These are phyloP conservation scores for Rugonectria rugulosa DNA, from an alignment of 2,329 filamentous ascomycete genomes.

Conservation along the genomic window DNA sequence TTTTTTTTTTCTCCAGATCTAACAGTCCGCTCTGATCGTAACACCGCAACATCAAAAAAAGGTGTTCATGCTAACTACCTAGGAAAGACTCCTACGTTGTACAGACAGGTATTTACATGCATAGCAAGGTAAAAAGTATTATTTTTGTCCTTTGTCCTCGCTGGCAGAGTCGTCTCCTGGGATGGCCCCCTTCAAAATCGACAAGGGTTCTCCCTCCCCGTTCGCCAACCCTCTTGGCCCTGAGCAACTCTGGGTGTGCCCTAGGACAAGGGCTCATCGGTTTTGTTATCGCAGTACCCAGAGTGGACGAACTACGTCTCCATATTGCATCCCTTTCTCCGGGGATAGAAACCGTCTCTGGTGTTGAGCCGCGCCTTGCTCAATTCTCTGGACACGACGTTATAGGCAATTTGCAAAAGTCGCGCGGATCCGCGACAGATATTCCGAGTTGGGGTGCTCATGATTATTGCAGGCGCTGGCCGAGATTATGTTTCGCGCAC, in stretches of 20 bases:
- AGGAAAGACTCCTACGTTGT: no score
- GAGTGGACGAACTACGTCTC: constrained; percentile 28
- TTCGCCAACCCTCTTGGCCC: constrained; percentile 13
- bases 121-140: no score
- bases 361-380: constrained; percentile 22
- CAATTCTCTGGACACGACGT: constrained; percentile 26
- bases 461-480: constrained; percentile 34
- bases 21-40: constrained; percentile 34
- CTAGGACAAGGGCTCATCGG: constrained; percentile 26
- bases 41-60: constrained; percentile 28
- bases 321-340: constrained; percentile 24
- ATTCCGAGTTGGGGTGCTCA: constrained; percentile 31
- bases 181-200: constrained; percentile 20
- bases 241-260: constrained; percentile 16
- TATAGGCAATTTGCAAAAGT: constrained; percentile 30
- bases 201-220: constrained; percentile 11
- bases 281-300: constrained; percentile 19
- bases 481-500: constrained; percentile 41
- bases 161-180: constrained; percentile 20
- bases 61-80: constrained; percentile 29
- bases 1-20: constrained; percentile 38
- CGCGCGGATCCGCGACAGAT: constrained; percentile 32
- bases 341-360: constrained; percentile 28
- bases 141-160: constrained; percentile 23
- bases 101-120: no score